These are phyloP conservation scores for Acorus calamus DNA, from an alignment of 106 monocot genomes.

Conservation along the genomic window DNA sequence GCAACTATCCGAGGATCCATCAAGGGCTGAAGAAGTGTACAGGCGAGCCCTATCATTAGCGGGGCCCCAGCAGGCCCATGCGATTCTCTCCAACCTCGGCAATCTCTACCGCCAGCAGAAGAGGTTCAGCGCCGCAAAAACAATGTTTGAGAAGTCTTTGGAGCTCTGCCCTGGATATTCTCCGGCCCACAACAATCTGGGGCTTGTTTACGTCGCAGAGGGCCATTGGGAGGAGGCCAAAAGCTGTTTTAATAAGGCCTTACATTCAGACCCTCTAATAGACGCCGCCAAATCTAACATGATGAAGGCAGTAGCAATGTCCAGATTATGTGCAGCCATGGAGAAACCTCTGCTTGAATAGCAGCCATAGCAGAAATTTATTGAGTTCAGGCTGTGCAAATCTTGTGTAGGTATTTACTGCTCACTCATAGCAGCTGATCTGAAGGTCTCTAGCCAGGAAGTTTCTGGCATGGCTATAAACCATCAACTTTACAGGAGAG, in stretches of 20 bases:
- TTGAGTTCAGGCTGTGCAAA: no score
- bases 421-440: no score
- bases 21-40: slow-evolving; percentile 65
- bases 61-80: slow-evolving; percentile 49
- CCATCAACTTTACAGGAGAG: no score
- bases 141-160: slow-evolving; percentile 49
- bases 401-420: no score
- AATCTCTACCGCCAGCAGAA: slow-evolving; percentile 73
- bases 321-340: background rate
- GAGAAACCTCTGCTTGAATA: no score
- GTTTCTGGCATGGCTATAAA: no score
- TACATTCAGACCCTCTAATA: slow-evolving; percentile 61
- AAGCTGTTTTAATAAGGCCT: slow-evolving; percentile 63
- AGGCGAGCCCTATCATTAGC: slow-evolving; percentile 56
- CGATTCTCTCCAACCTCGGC: slow-evolving; percentile 87
- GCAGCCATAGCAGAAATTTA: no score
- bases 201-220: slow-evolving; percentile 72
- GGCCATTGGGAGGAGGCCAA: slow-evolving; percentile 73
- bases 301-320: slow-evolving; percentile 36
- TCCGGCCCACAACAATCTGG: slow-evolving; percentile 77
- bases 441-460: no score
- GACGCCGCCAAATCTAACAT: slow-evolving; percentile 89
- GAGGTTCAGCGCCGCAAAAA: slow-evolving; percentile 54
- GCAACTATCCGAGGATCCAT: slow-evolving; percentile 69
- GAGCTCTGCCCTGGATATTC: slow-evolving; percentile 84